Conservation (phyloP, 2,329 filamentous ascomycete species). For the Botrytis tulipae region DNA sequence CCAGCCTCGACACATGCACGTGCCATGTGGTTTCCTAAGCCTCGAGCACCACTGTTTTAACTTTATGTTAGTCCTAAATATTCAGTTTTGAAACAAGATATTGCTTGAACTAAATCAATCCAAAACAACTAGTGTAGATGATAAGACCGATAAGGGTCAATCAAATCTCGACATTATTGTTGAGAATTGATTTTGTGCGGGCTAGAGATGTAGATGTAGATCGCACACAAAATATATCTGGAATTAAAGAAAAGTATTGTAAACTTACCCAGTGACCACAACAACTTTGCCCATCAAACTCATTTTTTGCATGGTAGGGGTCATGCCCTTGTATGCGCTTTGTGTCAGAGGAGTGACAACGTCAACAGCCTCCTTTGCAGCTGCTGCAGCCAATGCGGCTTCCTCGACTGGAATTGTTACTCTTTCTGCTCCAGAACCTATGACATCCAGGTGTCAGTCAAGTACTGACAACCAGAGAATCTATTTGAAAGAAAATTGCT, state of each 20-base stretch:
- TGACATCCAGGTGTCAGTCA: background rate
- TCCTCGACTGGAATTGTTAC: slow-evolving; percentile 34
- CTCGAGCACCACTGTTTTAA: slow-evolving; percentile 62
- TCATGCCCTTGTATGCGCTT: slow-evolving; percentile 55
- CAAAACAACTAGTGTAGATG: background rate
- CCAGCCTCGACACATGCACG: slow-evolving; percentile 74
- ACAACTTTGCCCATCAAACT: slow-evolving; percentile 68
- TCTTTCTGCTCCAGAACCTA: slow-evolving; percentile 24
- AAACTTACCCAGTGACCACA: slow-evolving; percentile 65
- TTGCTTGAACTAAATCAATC: background rate
- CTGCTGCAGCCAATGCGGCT: slow-evolving; percentile 9
- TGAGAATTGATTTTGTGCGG: background rate
- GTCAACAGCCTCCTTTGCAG: slow-evolving; percentile 20
- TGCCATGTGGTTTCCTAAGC: slow-evolving; percentile 77
- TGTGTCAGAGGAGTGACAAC: slow-evolving; percentile 48
- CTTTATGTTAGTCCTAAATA: background rate
- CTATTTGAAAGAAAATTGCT: background rate
- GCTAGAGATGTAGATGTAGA: background rate
- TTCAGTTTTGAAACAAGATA: background rate
- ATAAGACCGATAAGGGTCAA: slow-evolving; percentile 5
- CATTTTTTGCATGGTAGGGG: slow-evolving; percentile 67
- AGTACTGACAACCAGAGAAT: slow-evolving; percentile 2
- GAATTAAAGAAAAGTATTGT: background rate
- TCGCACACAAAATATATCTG: background rate
- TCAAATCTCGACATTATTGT: background rate